Base-by-base conservation (phyloP, 2,329 filamentous ascomycete species). In the Neodidymelliopsis sp. region DNA sequence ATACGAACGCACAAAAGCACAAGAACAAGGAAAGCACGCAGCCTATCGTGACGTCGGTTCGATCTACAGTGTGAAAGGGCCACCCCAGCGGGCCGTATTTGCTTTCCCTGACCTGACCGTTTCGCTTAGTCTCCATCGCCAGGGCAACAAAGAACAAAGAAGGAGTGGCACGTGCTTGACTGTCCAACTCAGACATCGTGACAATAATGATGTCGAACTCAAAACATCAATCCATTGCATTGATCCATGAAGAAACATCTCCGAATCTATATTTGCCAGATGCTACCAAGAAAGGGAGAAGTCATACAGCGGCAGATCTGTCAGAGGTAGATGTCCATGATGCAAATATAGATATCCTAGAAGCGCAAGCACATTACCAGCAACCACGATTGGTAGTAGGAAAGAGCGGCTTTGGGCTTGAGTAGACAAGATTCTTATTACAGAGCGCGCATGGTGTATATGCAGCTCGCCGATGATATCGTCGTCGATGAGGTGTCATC, bases 1-100 rank as follows among this genome's bases (percentile, higher is more conserved):
- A 56, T 45, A 46, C 51, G 62, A 66, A 58, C 36, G 38, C 25
- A 58, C 51, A 60, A 52, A 49, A 59, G 54, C 62, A 61, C 60
- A 61, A 38, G 46, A 55, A 56, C 59, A 69, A 66, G 65, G 63
- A 70, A 69, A 65, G 63, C 56, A 60, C 50, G 52, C 40, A 56
- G 43, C 59, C 55, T 61, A 59, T 49, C 51, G 54, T 66, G 64
- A 65, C 62, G 66, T 68, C 59, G 64, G 57, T 54, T 60, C 56
- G 62, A 57, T 46, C 35, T 52, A 39, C 30, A 20, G 38, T 31
- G 44, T 35, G 22, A 43, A 34, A 45, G 36, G 41, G 35, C 38
- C 23, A 57, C 51, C 54, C 51, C 47, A 42, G 48, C 36, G 35
- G 30, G 31, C 33, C 48, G 37, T 52, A 46, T 46, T 46, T 37